Base-by-base conservation (phyloP, 2,329 filamentous ascomycete species). In the Arthrobotrys iridis region DNA sequence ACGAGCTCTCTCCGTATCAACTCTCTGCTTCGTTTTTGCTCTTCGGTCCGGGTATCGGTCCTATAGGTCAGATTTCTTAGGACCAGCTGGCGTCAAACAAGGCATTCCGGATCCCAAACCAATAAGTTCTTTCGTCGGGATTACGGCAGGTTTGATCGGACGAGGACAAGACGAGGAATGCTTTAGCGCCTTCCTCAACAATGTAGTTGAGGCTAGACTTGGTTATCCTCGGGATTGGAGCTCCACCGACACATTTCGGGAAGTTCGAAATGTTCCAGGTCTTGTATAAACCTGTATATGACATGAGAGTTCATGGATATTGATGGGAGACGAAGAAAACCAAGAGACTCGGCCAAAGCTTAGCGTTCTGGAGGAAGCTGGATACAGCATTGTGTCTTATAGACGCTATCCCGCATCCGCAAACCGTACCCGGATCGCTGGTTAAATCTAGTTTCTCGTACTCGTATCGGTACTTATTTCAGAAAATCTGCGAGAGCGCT, bases 341-440 rank as follows among this genome's bases (percentile, higher is more conserved):
- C 67, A 72, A 72, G 62, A 74, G 63, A 74, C 70, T 74, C 18
- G 70, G 70, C 62, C 55, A 74, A 74, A 74, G 70, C 70, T 74
- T 74, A 67, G 70, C 70, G 24, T 55, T 46, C 62, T 67, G 30
- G 18, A 62, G 68, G n/a, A 37, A 66, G 52, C 52, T 48, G 26
- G 68, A 74, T 20, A 50, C 18, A 18, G 28, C 4, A 33, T 52
- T 50, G 22, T 10, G 59, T 8, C 33, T 43, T 55, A 22, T 30
- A 48, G 28, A 57, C 63, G 50, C 66, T 71, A 63, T 60, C 22
- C 60, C 50, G 22, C 37, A 63, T 64, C 24, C 24, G 52, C 60
- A 41, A 30, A 24, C 30, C 50, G 50, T 55, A 18, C 50, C 35
- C 50, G 50, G 46, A 52, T 52, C n/a, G 18, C 24, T 35, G 28